Conservation (phyloP, 2,329 filamentous ascomycete species). For the Cercospora sp. region DNA sequence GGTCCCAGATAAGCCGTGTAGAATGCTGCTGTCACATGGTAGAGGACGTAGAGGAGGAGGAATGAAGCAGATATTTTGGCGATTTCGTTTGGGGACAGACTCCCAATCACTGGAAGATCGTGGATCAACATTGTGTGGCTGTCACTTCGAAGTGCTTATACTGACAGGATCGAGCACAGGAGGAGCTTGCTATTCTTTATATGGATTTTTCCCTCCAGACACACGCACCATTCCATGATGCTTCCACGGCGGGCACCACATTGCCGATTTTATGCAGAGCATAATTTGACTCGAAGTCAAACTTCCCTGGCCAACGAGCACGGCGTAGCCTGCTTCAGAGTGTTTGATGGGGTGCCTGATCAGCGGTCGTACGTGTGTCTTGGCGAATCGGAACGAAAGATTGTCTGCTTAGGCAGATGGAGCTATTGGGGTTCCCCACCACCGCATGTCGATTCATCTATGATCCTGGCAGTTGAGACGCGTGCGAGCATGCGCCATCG, state of each 20-base stretch:
- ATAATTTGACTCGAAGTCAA: background rate
- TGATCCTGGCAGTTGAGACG: background rate
- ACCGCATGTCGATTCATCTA: background rate
- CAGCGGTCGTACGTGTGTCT: background rate
- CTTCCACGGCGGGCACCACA: background rate
- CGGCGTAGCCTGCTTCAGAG: background rate
- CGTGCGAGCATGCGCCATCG: background rate
- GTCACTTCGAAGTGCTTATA: background rate
- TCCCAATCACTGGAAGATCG: background rate
- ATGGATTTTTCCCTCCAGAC: background rate
- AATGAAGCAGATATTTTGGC: slow-evolving; percentile 8
- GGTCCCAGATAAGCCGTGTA: slow-evolving; percentile 50
- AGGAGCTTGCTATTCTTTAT: background rate
- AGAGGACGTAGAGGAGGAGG: slow-evolving; percentile 22
- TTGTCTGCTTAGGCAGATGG: background rate
- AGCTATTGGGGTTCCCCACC: background rate
- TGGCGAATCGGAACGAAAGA: background rate
- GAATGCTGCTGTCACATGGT: slow-evolving; percentile 25
- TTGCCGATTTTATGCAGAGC: background rate
- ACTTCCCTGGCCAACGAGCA: background rate
- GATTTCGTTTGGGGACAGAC: background rate
- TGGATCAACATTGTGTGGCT: background rate
- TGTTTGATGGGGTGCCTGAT: background rate
- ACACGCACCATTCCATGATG: background rate
- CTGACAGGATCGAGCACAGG: background rate